Base-by-base conservation (phyloP, 2,329 filamentous ascomycete genomes). In the Emmonsia crescens region DNA sequence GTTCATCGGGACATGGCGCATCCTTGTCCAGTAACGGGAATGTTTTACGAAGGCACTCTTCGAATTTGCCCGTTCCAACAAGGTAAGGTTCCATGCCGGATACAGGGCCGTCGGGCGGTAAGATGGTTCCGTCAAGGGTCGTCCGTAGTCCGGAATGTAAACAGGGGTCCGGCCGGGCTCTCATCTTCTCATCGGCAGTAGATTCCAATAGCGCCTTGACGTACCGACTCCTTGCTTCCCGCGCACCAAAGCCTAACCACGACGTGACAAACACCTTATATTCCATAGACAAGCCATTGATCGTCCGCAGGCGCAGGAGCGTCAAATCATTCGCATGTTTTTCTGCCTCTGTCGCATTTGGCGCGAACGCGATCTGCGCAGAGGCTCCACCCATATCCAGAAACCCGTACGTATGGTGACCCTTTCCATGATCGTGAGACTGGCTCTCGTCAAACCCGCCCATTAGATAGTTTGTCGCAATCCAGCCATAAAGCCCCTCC, bases 301-400 rank as follows among this genome's bases (percentile, higher is more conserved):
- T 76, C 2, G 86, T 94, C 65, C 95, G 85, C 76, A 99, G 78
- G 57, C 94, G 87, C 62, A 99, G 77, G 16, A 97, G 75, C 66
- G 91, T 96, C 61, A 99, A 78, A 71, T 97, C 91, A 64, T 96
- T 83, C 0, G 90, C 87, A 73, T 99, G 95, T 71, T 91, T 94
- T 69, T 86, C 83, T 1, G 91, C 87, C 73, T 99, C 94, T 1
- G 94, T 97, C 3, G 83, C 78, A 74, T 99, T 99, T 1, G 94
- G 94, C 1, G 92, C 93, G 74, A 99, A 99, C 0, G 95, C 94
- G 70, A 99, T 97, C 76, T 99, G 94, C 19, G 94, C 93, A 0
- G 93, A 97, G 31, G 94, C 94, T 59, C 94, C 94, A 57, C 94
- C 94, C 95, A 99, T 99, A 72, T 99, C 94, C 64, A 99, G 79